phyloP scores from a whole-genome alignment of 208 protist genomes.

The Trypanosoma lewisi region DNA sequence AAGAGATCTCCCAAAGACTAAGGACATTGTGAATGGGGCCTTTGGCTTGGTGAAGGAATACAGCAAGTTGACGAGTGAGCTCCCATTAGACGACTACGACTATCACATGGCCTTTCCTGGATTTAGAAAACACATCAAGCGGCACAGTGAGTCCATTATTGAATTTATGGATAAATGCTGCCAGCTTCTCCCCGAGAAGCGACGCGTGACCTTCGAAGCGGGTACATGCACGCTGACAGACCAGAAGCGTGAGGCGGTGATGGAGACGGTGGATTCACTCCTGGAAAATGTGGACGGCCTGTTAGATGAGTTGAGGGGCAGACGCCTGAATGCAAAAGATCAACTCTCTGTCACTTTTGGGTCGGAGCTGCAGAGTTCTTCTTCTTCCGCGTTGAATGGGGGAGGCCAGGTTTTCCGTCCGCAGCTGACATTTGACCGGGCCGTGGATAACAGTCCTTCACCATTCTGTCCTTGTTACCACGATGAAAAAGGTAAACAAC shows the following conservation, averaged over 20 bases:
- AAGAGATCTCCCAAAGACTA: slow-evolving; percentile 39
- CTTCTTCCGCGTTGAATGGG: neutral
- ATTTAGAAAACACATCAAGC: slow-evolving; percentile 61
- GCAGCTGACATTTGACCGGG: slow-evolving; percentile 74
- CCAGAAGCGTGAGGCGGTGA: slow-evolving; percentile 55
- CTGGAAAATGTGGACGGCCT: slow-evolving; percentile 82
- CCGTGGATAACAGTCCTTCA: slow-evolving; percentile 66
- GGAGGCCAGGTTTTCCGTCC: slow-evolving; percentile 48
- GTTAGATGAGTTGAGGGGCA: slow-evolving; percentile 74
- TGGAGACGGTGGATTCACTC: slow-evolving; percentile 85
- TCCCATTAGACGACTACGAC: slow-evolving; percentile 75
- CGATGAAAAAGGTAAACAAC: slow-evolving; percentile 47
- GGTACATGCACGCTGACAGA: slow-evolving; percentile 35
- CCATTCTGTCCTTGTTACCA: slow-evolving; percentile 68
- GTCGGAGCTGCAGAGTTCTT: slow-evolving; percentile 38
- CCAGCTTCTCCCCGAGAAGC: slow-evolving; percentile 64
- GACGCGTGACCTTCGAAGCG: slow-evolving; percentile 38
- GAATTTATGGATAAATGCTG: slow-evolving; percentile 68
- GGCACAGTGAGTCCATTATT: slow-evolving; percentile 53
- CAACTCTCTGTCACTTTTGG: slow-evolving; percentile 84
- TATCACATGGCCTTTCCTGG: slow-evolving; percentile 83
- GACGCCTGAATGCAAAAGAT: slow-evolving; percentile 54
- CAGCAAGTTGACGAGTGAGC: slow-evolving; percentile 44
- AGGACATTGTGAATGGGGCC: slow-evolving; percentile 53
- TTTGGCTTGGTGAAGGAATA: slow-evolving; percentile 75